Base-by-base conservation (phyloP, 441 rosid genomes). In the Gossypium schwendimanii region DNA sequence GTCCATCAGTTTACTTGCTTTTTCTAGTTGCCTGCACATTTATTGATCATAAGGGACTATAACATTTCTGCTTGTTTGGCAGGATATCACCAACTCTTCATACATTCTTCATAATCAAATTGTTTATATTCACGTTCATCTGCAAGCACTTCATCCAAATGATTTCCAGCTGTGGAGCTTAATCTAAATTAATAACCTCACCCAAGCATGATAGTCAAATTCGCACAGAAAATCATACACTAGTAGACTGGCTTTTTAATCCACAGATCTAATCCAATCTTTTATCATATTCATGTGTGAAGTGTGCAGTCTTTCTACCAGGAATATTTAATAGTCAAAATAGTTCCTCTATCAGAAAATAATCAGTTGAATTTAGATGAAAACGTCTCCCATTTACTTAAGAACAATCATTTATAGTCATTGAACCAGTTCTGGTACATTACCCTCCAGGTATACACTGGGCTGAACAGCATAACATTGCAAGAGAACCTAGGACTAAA, bases 41-140 rank as follows among this genome's bases (percentile, higher is more conserved):
- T 6, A 60, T 41, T 41, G 47, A 41, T 26, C 50, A 62, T 18
- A 18, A 63, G 50, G 39, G 20, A 63, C 26, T 4, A 18, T 39
- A 47, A 18, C 41, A 11, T 63, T 63, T 63, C 50, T 17, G 28
- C 50, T 62, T 36, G 8, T 62, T 62, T 62, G 49, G 67, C n/a
- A 36, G 24, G 67, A 15, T 36, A 62, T 18, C 52, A 18, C 52
- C 68, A 63, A 63, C 28, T 20, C 68, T 39, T 63, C 52, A 18
- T 1, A 21, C 36, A 65, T 14, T 14, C 3, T 45, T 44, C 36
- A 23, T 18, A 39, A 41, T 20, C 31, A 63, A 39, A 63, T 63
- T 39, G 49, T 63, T 63, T 63, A 39, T 63, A 39, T 63, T 45
- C 52, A 39, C 11, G 28, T 41, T 63, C 52, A 63, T 63, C 68